Base-by-base conservation (phyloP, 352 stramenopile species). In the Globisporangium radiosum region DNA sequence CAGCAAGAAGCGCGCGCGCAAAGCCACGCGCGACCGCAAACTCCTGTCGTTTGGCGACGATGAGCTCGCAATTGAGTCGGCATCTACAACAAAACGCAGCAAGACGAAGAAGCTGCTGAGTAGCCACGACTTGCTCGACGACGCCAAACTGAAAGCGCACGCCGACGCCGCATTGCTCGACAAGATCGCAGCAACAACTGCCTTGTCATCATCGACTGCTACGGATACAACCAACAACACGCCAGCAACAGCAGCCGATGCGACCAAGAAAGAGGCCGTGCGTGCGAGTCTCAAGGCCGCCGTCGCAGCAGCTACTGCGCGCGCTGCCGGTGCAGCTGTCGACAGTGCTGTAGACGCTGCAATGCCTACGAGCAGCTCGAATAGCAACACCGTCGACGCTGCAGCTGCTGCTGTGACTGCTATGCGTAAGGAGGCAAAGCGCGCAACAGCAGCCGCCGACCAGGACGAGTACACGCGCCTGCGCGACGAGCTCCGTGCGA, bases 1-100 rank as follows among this genome's bases (percentile, higher is more conserved):
- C 54, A 83, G 76, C 52, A 91, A 88, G 58, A 92, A 92, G 57
- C 87, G 85, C 45, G 88, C 92, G 63, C 81, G 89, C 1, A 97
- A 97, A 62, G 86, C 88, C n/a, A 96, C 90, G 19, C 92, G 94
- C 36, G 88, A 98, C 66, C 72, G 92, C 19, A 98, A 98, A 65
- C 71, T 98, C 42, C 75, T 98, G n/a, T 98, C 91, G 53, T 98
- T 98, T 73, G 94, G 91, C 19, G 90, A 97, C 53, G 92, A 98
- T 67, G 85, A 97, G 54, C 70, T 78, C 13, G 76, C 66, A 3
- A 47, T 81, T 81, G 48, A 44, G 40, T 44, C 25, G 25, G 0
- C 64, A 87, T 53, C 67, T 88, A 43, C 76, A 89, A 71, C 61
- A 38, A 81, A 76, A 60, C 80, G 76, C 53, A 69, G 60, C 14